Conservation (phyloP, 441 rosid genomes). For the Syzygium malaccense region DNA sequence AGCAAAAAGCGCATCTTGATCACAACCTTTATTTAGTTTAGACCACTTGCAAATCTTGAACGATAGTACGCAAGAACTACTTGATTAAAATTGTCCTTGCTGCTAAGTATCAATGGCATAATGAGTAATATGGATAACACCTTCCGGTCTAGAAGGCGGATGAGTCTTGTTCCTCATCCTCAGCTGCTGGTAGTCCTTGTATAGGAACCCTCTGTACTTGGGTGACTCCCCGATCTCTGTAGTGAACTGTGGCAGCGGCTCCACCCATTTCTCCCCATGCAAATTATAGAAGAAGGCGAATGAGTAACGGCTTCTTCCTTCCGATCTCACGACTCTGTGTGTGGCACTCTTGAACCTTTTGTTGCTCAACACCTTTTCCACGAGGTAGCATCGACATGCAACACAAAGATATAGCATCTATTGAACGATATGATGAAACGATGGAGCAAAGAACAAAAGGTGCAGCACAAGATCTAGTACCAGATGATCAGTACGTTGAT, state of each 20-base stretch:
- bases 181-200: conserved; percentile 26
- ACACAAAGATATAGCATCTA: neutral
- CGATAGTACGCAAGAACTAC: neutral
- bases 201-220: conserved; percentile 28
- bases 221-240: conserved; percentile 29
- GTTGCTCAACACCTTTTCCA: conserved; percentile 38
- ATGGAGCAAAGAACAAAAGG: neutral
- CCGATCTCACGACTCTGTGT: conserved; percentile 38
- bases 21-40: neutral
- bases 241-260: conserved; percentile 37
- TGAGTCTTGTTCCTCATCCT: conserved; percentile 44
- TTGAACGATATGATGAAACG: neutral
- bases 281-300: conserved; percentile 39
- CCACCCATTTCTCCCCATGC: conserved; percentile 40
- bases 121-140: conserved; percentile 33
- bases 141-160: conserved; percentile 35
- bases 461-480: neutral
- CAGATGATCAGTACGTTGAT: neutral
- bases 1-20: neutral
- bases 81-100: neutral
- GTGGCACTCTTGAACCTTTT: conserved; percentile 40
- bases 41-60: neutral
- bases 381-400: neutral
- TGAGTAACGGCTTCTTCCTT: conserved; percentile 27
- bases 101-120: conserved; percentile 12